These are phyloP conservation scores for Skeletonema potamos DNA, from an alignment of 108 stramenopile species.

Conservation along the genomic window DNA sequence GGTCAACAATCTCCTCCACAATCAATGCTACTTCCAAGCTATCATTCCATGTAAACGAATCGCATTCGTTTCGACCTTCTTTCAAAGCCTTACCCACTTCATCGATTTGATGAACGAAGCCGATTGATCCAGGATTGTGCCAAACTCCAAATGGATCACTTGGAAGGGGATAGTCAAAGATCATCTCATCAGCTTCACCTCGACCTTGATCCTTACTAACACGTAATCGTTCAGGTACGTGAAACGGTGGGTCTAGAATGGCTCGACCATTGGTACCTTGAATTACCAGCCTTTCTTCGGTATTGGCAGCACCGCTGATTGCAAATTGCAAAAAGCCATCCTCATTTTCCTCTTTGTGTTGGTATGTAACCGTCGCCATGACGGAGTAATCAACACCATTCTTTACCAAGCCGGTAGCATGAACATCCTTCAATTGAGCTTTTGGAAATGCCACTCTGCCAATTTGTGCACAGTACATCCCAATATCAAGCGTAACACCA, in stretches of 20 bases:
- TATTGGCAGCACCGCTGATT: slow-evolving; percentile 51
- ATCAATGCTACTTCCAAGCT: slow-evolving; percentile 47
- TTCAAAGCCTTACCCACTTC: slow-evolving; percentile 41
- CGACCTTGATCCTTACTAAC: slow-evolving; percentile 46
- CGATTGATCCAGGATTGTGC: slow-evolving; percentile 55
- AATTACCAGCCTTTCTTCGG: slow-evolving; percentile 45
- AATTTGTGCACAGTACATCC: slow-evolving; percentile 58
- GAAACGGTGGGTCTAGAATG: slow-evolving; percentile 57
- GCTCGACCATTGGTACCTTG: slow-evolving; percentile 62
- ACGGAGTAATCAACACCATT: slow-evolving; percentile 51
- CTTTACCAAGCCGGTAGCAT: slow-evolving; percentile 41
- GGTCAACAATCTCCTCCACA: slow-evolving; percentile 45
- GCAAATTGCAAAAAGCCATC: slow-evolving; percentile 52
- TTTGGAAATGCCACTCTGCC: slow-evolving; percentile 40
- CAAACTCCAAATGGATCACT: slow-evolving; percentile 47
- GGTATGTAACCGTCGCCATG: slow-evolving; percentile 32
- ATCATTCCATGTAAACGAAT: slow-evolving; percentile 36
- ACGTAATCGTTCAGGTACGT: slow-evolving; percentile 55
- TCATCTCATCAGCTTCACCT: slow-evolving; percentile 26
- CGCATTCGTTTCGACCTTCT: slow-evolving; percentile 39
- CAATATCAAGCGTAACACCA: slow-evolving; percentile 52
- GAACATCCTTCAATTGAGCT: slow-evolving; percentile 24
- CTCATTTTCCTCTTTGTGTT: neutral
- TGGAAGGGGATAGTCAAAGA: slow-evolving; percentile 47
- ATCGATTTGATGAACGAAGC: slow-evolving; percentile 49